Evolutionary conservation across 179 eudicot genomes (phyloP).

Genomic region (Beta lomatogona): DNA sequence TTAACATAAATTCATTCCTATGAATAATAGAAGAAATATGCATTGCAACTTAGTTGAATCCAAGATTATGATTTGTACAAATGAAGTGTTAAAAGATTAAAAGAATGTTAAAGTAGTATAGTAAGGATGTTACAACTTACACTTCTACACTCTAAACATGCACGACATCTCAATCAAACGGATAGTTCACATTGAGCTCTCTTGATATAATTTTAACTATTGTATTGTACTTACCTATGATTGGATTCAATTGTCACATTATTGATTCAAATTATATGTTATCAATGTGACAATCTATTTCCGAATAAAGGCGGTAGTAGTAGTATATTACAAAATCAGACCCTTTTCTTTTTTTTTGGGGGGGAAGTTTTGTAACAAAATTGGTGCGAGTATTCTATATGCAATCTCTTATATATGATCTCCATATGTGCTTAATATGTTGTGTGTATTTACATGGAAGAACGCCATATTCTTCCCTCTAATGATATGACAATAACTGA

Average conservation of each 20-base stretch:
- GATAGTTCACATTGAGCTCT: background rate
- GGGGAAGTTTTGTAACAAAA: too few species aligned
- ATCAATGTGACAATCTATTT: background rate
- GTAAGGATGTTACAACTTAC: background rate
- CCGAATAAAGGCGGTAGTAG: background rate
- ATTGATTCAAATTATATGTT: background rate
- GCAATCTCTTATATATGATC: constrained; percentile 2
- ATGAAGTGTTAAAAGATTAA: background rate
- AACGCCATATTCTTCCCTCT: constrained; percentile 79
- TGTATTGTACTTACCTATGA: background rate
- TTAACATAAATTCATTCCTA: too few species aligned
- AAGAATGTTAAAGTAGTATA: constrained; percentile 11
- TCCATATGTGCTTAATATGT: constrained; percentile 1
- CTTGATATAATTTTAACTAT: background rate
- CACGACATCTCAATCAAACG: background rate
- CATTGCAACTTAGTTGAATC: too few species aligned
- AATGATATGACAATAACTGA: constrained; percentile 76
- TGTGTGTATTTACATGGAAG: constrained; percentile 55
- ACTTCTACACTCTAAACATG: constrained; percentile 16
- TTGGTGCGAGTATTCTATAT: constrained; percentile 14
- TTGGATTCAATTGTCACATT: background rate
- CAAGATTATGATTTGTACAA: background rate
- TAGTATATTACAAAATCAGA: background rate
- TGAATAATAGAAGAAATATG: background rate
- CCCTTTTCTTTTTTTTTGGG: background rate